A percentile compares a stretch with the other conserved stretches of the same genome.
These are phyloP conservation scores for Bipolaris zeicola DNA, from an alignment of 2,329 filamentous ascomycete genomes.

Conservation along the genomic window DNA sequence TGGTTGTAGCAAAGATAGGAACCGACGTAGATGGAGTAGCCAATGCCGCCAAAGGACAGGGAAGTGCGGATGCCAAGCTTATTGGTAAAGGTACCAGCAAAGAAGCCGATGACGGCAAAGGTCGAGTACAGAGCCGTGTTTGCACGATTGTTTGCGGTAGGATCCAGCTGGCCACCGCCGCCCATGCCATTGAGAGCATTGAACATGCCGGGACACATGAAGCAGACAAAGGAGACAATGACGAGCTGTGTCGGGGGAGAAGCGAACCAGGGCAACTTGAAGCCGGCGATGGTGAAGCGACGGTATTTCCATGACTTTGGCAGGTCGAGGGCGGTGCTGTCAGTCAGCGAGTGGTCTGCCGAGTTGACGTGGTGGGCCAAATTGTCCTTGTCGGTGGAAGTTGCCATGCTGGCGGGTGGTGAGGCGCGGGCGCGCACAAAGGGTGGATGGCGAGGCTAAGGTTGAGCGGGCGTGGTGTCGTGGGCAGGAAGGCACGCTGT, in stretches of 20 bases:
- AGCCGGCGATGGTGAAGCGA: constrained; percentile 48
- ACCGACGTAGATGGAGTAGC: constrained; percentile 76
- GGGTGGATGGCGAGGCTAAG: neutral
- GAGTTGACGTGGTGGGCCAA: constrained; percentile 34
- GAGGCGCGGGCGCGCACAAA: neutral
- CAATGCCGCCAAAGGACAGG: constrained; percentile 73
- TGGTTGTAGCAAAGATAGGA: constrained; percentile 74
- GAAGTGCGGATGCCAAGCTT: constrained; percentile 71
- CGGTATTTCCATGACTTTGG: constrained; percentile 58
- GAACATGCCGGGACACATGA: constrained; percentile 61
- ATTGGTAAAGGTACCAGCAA: constrained; percentile 76
- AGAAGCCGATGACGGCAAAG: constrained; percentile 69
- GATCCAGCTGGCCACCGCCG: constrained; percentile 55
- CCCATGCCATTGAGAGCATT: constrained; percentile 59
- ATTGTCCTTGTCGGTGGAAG: constrained; percentile 30
- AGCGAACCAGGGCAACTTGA: constrained; percentile 56
- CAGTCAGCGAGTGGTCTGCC: constrained; percentile 39
- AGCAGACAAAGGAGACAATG: constrained; percentile 59
- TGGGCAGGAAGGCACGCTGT: neutral
- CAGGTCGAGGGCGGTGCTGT: constrained; percentile 40
- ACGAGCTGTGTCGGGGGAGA: constrained; percentile 56
- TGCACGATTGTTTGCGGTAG: constrained; percentile 66
- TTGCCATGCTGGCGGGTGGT: constrained; percentile 28
- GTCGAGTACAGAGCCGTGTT: constrained; percentile 75
- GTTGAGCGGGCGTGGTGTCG: neutral